A percentile compares a stretch with the other conserved stretches of the same genome.
Conservation (phyloP, 257 asterid genomes). For the Solanum boliviense region DNA sequence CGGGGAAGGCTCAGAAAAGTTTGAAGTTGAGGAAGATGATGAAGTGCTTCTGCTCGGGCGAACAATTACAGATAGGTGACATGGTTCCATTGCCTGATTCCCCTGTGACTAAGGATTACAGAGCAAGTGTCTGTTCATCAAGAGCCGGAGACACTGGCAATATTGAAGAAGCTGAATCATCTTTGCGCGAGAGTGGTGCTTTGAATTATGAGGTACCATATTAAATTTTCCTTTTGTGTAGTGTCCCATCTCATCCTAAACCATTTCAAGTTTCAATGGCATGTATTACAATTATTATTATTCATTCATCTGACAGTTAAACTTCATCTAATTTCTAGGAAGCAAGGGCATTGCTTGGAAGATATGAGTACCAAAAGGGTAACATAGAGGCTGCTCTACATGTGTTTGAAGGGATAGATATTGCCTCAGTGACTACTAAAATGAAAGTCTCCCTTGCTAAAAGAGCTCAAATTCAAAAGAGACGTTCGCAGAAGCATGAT, state of each 20-base stretch:
- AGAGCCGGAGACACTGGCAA: constrained; percentile 54
- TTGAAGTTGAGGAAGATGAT: constrained; percentile 39
- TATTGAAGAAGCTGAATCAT: constrained; percentile 83
- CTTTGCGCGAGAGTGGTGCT: constrained; percentile 73
- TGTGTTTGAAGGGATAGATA: constrained; percentile 90
- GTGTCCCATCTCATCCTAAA: background rate
- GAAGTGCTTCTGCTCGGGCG: constrained; percentile 63
- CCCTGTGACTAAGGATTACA: constrained; percentile 39
- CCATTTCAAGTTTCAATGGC: background rate
- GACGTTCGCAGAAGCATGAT: constrained; percentile 41
- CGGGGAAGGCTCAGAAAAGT: constrained; percentile 7
- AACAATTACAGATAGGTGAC: constrained; percentile 31
- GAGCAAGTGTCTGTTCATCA: constrained; percentile 42
- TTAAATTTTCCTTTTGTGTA: background rate
- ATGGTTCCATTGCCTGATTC: constrained; percentile 49
- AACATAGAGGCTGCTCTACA: constrained; percentile 83
- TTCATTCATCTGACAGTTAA: background rate
- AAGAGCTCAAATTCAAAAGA: constrained; percentile 42
- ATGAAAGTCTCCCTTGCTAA: constrained; percentile 55
- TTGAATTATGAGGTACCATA: constrained; percentile 62
- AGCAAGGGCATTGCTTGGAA: constrained; percentile 91
- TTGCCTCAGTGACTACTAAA: constrained; percentile 60
- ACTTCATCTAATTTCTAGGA: constrained; percentile 38
- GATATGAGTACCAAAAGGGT: constrained; percentile 87
- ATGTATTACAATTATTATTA: background rate